phyloP scores from a whole-genome alignment of 179 eudicot species.

The Camellia oleifera region DNA sequence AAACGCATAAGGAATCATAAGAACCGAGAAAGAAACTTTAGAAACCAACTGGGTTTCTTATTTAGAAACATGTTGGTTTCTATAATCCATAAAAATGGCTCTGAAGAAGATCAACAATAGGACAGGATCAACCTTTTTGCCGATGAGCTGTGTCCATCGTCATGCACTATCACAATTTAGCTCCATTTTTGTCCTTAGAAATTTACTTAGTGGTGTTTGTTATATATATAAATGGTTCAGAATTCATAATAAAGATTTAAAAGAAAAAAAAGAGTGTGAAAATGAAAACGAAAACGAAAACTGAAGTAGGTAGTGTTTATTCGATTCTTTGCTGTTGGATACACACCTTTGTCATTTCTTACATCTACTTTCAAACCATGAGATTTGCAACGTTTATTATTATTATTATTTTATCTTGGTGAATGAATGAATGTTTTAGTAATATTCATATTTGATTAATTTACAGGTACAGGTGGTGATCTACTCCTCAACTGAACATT shows the following conservation, averaged over 20 bases:
- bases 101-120: not conserved
- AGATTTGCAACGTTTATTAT: not conserved
- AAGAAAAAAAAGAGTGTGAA: too few species aligned
- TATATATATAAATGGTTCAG: not conserved
- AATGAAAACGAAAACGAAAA: not conserved
- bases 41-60: not conserved
- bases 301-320: not conserved
- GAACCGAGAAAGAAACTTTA: not conserved
- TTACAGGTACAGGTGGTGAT: not conserved
- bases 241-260: too few species aligned
- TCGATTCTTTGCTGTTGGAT: conserved; percentile 19
- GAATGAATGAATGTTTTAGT: not conserved
- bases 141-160: not conserved
- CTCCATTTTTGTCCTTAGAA: not conserved
- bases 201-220: not conserved
- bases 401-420: too few species aligned
- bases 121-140: not conserved
- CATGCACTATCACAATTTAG: not conserved
- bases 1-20: not conserved
- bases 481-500: not conserved
- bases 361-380: conserved; percentile 16
- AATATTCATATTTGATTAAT: not conserved
- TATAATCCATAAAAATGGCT: too few species aligned
- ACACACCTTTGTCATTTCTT: conserved; percentile 39
- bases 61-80: not conserved